Percentiles rank a stretch among this genome's conserved stretches.
These are phyloP conservation scores for Bidens hawaiensis DNA, from an alignment of 140 eudicot species.

Conservation along the genomic window DNA sequence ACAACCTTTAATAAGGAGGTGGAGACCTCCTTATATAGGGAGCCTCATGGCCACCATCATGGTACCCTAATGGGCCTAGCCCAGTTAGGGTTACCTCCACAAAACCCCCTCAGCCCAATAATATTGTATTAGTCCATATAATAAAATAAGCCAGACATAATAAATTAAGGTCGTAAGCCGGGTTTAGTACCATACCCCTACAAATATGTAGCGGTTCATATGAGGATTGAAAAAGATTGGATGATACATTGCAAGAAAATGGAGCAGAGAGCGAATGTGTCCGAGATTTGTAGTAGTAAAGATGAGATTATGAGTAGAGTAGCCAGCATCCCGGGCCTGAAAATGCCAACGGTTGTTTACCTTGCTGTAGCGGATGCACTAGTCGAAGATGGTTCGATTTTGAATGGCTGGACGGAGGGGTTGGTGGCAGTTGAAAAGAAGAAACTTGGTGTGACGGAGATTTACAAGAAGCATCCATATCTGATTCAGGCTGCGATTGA, in stretches of 20 bases:
- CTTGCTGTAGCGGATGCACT: constrained; percentile 86
- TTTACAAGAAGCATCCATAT: constrained; percentile 63
- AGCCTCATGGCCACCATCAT: too few species aligned
- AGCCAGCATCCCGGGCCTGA: constrained; percentile 41
- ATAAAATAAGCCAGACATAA: too few species aligned
- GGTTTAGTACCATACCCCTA: too few species aligned
- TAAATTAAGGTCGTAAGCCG: too few species aligned
- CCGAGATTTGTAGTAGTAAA: constrained; percentile 75
- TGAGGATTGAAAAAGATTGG: constrained; percentile 93
- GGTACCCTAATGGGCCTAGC: too few species aligned
- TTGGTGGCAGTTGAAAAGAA: constrained; percentile 70
- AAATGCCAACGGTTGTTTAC: constrained; percentile 49
- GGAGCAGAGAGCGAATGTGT: constrained; percentile 44
- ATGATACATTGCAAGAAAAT: constrained; percentile 85
- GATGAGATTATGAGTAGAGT: constrained; percentile 67
- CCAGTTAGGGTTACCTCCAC: too few species aligned
- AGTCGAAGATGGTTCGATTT: constrained; percentile 55
- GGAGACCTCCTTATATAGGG: too few species aligned
- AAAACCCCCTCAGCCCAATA: too few species aligned
- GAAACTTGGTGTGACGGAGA: constrained; percentile 48
- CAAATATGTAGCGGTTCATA: constrained; percentile 78
- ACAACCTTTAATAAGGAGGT: too few species aligned
- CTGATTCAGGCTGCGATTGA: constrained; percentile 81
- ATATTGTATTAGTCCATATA: too few species aligned
- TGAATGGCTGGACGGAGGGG: constrained; percentile 63